Evolutionary conservation across 116 monocot genomes (phyloP).

Genomic region (Posidonia oceanica): DNA sequence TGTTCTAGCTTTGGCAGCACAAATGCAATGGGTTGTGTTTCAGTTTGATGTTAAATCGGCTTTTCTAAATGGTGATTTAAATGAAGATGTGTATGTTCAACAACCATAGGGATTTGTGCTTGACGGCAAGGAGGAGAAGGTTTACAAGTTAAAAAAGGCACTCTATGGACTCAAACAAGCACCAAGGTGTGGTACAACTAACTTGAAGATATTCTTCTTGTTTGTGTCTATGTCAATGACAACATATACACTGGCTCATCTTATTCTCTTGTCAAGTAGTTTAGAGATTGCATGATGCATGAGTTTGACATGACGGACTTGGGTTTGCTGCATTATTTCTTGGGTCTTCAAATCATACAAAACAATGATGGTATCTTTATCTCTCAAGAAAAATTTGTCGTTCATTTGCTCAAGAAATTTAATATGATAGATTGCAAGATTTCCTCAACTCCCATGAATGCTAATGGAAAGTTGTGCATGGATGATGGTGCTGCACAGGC

Average conservation of each 20-base stretch:
- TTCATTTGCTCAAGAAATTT: slow-evolving; percentile 4
- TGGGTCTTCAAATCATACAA: no score
- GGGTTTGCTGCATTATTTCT: no score
- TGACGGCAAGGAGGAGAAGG: not conserved
- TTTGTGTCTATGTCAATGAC: no score
- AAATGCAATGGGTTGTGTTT: not conserved
- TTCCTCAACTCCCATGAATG: not conserved
- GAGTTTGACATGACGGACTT: no score
- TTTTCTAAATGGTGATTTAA: slow-evolving; percentile 2
- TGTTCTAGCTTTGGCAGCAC: not conserved
- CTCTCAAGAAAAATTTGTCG: slow-evolving; percentile 2
- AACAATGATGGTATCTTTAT: no score
- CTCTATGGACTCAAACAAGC: slow-evolving; percentile 7
- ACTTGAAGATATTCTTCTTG: no score
- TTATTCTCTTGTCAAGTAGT: no score
- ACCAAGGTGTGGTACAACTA: not conserved
- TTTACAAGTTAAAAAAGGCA: not conserved
- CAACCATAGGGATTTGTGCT: slow-evolving; percentile 1
- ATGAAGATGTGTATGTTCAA: no score
- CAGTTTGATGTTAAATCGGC: slow-evolving; percentile 6
- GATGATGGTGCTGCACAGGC: slow-evolving; percentile 8
- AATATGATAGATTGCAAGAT: slow-evolving; percentile 10
- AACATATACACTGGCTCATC: no score
- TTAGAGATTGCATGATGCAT: no score
- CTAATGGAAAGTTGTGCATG: slow-evolving; percentile 8